Base-by-base conservation (phyloP, 2,329 filamentous ascomycete species). In the Cladorrhinum sp. region DNA sequence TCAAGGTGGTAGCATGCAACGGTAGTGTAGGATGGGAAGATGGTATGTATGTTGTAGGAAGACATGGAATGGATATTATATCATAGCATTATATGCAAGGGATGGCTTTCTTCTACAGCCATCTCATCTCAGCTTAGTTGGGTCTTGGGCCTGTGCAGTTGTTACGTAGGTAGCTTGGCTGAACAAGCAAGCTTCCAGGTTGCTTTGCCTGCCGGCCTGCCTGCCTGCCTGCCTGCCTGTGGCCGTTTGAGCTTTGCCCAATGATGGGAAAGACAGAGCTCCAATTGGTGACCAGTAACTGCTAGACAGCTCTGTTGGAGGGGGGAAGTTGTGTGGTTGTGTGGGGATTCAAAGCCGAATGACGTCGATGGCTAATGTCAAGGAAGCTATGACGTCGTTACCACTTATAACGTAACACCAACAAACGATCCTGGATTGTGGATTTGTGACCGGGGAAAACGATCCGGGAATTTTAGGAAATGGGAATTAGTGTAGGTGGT, bases 311-410 rank as follows among this genome's bases (percentile, higher is more conserved):
- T 30, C 23, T 21, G 10, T 57, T 30, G 16, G 8, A 2, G n/a
- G 30, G 28, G 53, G 23, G 23, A 24, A 26, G n/a, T n/a, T n/a
- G n/a, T n/a, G n/a, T n/a, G n/a, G n/a, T n/a, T 42, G 20, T n/a
- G 2, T 55, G 16, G 23, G 21, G 46, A 49, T 59, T 5, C 4
- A 30, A 30, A 10, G 26, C 4, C 26, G 53, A 9, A 61, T 61
- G 63, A 63, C 62, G 62, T 63, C 59, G 59, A 49, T 57, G 53
- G 56, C 61, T 50, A 16, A n/a, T 12, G 16, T 20, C 26, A 20
- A 28, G 28, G 28, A 26, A 53, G 50, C 16, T 55, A 55, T 49
- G 54, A 57, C 39, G 54, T 57, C 54, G 52, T 39, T 55, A 4
- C 21, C 20, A 10, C n/a, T 56, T 56, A 20, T 28, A 56, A 30